These are phyloP conservation scores for Cadophora sp. DNA, from an alignment of 2,329 filamentous ascomycete genomes.

Conservation along the genomic window DNA sequence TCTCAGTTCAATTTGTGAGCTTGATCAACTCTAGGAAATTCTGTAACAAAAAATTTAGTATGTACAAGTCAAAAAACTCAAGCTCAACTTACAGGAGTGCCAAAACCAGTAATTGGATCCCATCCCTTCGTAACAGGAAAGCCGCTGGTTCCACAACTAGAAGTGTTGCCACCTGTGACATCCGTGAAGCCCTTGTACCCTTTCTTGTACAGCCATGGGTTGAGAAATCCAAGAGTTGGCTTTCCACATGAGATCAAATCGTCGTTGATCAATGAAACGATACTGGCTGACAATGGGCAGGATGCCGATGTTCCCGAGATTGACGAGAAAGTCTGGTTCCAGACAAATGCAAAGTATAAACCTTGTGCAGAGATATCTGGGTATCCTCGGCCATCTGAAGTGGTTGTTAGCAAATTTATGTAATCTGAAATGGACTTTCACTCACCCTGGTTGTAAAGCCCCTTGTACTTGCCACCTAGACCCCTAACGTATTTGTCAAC, in stretches of 20 bases:
- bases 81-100: constrained; percentile 22
- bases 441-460: too few relatives aligned
- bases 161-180: constrained; percentile 45
- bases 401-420: constrained; percentile 44
- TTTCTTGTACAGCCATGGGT: constrained; percentile 51
- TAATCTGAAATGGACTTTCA: too few relatives aligned
- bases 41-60: not conserved
- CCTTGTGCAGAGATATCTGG: constrained; percentile 63
- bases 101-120: constrained; percentile 41
- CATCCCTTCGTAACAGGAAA: constrained; percentile 45
- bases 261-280: constrained; percentile 64
- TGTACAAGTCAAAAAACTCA: not conserved
- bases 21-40: not conserved
- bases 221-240: constrained; percentile 51
- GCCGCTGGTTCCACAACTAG: constrained; percentile 46
- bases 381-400: constrained; percentile 57
- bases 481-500: too few relatives aligned
- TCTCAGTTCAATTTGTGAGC: too few relatives aligned
- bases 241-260: constrained; percentile 59
- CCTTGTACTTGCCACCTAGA: constrained; percentile 48
- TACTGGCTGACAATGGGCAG: not conserved
- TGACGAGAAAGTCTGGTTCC: constrained; percentile 56
- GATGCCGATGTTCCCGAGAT: constrained; percentile 51
- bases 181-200: constrained; percentile 36
- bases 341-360: constrained; percentile 57